Base-by-base conservation (phyloP, 768 basidiomycete species). In the Tulasnella sp. region DNA sequence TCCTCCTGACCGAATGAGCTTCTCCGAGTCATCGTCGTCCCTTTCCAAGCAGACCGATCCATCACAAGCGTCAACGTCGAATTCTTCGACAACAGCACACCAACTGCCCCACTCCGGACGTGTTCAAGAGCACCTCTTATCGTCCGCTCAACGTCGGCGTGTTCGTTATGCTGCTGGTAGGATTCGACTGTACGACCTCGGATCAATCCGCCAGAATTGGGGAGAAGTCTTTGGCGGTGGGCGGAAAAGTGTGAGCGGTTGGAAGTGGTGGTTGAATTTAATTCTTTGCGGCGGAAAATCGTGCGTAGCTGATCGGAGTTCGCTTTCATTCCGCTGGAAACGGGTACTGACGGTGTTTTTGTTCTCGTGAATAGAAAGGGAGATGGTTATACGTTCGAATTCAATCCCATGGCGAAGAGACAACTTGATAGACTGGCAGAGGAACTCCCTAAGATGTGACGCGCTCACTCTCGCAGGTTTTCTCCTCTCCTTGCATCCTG, bases 161-260 rank as follows among this genome's bases (percentile, higher is more conserved):
- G 91, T 95, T 0, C 88, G 86, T 79, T 86, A 88, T 35, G 91
- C 91, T 16, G 91, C 92, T 79, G 83, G 87, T 3, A 82, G 86
- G 42, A 87, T 94, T 35, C 87, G 87, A 15, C 70, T 92, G 32
- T 95, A 94, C 81, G 89, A 94, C 81, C 80, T 95, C 6, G 93
- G 94, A 15, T 92, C 90, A 7, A 26, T 35, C 89, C 85, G 87
- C 69, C 86, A 84, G 79, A 95, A 95, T 80, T 90, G 91, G 88
- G 84, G 82, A n/a, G 91, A 93, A 82, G 89, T 89, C 2, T 92
- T 91, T 87, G 87, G 86, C 84, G 51, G 75, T 10, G 77, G 75
- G 39, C 2, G 29, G 61, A 42, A 42, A 44, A n/a, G 51, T n/a
- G 51, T 6, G 23, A 23, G 51, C 5, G 51, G 74, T 40, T 44